A percentile compares a stretch with the other conserved stretches of the same genome.
phyloP scores from a whole-genome alignment of 768 basidiomycete genomes.

The Termitomyces eurrhizus region DNA sequence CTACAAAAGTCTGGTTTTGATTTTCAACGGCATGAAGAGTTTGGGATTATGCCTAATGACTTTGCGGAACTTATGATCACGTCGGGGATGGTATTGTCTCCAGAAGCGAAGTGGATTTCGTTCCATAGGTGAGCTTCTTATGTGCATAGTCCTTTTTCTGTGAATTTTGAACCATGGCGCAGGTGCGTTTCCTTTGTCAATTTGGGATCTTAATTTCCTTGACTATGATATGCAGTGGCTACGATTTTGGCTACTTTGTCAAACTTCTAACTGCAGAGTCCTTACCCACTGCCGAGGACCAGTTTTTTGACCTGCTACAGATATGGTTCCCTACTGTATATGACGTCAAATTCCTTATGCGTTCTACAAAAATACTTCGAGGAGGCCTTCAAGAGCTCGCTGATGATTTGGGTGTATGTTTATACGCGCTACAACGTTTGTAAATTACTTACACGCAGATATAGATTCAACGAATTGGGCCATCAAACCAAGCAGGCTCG shows the following conservation, averaged over 20 bases:
- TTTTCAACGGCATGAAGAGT: constrained; percentile 88
- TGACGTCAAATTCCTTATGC: constrained; percentile 97
- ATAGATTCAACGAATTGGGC: constrained; percentile 85
- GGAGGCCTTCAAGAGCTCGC: constrained; percentile 94
- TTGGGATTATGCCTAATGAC: constrained; percentile 88
- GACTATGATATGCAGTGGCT: constrained; percentile 60
- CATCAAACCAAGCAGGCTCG: constrained; percentile 95
- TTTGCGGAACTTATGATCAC: constrained; percentile 98
- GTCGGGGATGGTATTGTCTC: constrained; percentile 84
- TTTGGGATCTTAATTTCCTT: neutral
- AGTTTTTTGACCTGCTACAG: constrained; percentile 82
- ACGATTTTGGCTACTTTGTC: constrained; percentile 98
- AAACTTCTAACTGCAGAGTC: constrained; percentile 86
- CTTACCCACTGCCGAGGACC: constrained; percentile 83
- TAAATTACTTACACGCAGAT: neutral
- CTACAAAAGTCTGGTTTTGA: constrained; percentile 95
- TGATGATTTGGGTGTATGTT: constrained; percentile 84
- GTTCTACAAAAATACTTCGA: constrained; percentile 79
- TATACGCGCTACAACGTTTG: constrained; percentile 13
- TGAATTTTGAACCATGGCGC: neutral
- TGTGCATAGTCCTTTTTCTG: neutral
- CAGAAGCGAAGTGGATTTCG: constrained; percentile 94
- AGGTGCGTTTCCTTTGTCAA: neutral
- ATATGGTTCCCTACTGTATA: constrained; percentile 97
- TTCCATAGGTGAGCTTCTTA: constrained; percentile 82